Evolutionary conservation across 116 monocot species (phyloP).

Genomic region (Iris pallida): DNA sequence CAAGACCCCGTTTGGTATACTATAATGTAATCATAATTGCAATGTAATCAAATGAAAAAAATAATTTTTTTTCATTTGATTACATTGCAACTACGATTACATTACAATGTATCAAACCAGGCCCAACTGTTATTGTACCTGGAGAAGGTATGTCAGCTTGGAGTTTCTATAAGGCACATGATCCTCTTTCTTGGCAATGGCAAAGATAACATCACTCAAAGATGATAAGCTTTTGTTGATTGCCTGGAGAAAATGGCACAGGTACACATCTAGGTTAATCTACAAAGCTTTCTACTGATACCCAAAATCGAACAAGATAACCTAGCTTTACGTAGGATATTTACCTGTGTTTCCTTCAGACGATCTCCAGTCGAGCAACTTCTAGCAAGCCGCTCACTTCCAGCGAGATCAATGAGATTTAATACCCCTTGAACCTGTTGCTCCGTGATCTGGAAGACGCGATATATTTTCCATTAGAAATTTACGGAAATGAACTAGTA

Average conservation of each 20-base stretch:
- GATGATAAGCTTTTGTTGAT: constrained; percentile 60
- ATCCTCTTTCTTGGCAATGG: constrained; percentile 54
- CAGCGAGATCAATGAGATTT: constrained; percentile 57
- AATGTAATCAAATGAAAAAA: too few species aligned
- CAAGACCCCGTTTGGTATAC: too few species aligned
- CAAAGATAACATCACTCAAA: constrained; percentile 49
- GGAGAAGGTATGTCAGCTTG: constrained; percentile 49
- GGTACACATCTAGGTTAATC: constrained; percentile 8
- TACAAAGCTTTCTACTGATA: constrained; percentile 39
- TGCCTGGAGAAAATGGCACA: constrained; percentile 38
- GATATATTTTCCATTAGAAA: background rate
- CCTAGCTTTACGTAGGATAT: background rate
- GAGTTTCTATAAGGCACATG: constrained; percentile 60
- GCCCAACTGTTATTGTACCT: constrained; percentile 20
- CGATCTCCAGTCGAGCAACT: constrained; percentile 59
- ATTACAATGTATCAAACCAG: too few species aligned
- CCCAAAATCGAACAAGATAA: constrained; percentile 7
- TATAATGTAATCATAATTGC: too few species aligned
- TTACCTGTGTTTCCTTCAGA: constrained; percentile 53
- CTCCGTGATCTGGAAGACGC: constrained; percentile 29
- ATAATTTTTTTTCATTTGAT: too few species aligned
- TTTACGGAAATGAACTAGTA: too few species aligned
- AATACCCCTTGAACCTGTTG: constrained; percentile 56
- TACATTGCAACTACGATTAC: too few species aligned
- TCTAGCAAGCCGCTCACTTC: constrained; percentile 49